These are phyloP conservation scores for Fraxinus ornus DNA, from an alignment of 305 asterid species.

Conservation along the genomic window DNA sequence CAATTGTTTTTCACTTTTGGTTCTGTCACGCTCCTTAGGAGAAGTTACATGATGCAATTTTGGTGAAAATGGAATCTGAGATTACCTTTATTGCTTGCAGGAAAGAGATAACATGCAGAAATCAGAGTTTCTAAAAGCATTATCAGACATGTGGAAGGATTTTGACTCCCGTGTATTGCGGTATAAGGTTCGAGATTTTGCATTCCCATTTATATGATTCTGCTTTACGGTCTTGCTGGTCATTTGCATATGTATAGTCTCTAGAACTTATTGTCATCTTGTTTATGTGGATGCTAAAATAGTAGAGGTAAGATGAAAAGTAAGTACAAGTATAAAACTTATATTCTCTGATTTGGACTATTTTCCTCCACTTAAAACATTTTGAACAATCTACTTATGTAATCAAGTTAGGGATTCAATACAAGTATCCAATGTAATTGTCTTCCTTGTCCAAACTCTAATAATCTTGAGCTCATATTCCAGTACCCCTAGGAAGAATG, in stretches of 20 bases:
- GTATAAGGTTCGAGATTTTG: conserved; percentile 69
- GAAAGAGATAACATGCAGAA: conserved; percentile 99
- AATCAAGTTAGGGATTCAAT: not conserved
- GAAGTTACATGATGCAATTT: conserved; percentile 23
- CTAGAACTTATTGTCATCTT: conserved; percentile 7
- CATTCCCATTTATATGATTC: conserved; percentile 14
- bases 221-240: conserved; percentile 9
- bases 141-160: conserved; percentile 99
- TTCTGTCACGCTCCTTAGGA: conserved; percentile 28
- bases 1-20: conserved; percentile 28
- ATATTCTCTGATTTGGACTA: not conserved
- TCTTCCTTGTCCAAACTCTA: not conserved
- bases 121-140: conserved; percentile 91
- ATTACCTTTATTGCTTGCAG: conserved; percentile 49
- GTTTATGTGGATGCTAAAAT: not conserved
- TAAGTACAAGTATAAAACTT: not conserved
- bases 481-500: conserved; percentile 19
- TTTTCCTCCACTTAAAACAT: not conserved
- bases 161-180: conserved; percentile 96
- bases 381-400: not conserved
- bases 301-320: not conserved
- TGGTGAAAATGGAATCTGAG: conserved; percentile 23
- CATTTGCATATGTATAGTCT: not conserved
- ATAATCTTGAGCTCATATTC: not conserved
- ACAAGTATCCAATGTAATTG: not conserved